Conservation (phyloP, 2,329 filamentous ascomycete species). For the Didymella segeticola region DNA sequence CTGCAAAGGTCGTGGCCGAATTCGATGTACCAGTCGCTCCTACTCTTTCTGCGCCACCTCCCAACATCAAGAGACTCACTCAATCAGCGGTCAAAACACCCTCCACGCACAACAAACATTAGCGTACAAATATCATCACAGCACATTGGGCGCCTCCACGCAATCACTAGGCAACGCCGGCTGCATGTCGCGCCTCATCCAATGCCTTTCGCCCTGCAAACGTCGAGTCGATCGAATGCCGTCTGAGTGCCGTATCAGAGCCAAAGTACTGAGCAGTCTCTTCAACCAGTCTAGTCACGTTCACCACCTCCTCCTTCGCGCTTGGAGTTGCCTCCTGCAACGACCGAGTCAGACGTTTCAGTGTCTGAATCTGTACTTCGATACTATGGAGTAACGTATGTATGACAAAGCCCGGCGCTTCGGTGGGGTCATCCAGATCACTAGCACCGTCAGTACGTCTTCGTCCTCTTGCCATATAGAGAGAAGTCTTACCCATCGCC, state of each 20-base stretch:
- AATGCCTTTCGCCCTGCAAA: conserved; percentile 29
- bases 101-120: background rate
- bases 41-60: background rate
- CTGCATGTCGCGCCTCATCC: conserved; percentile 22
- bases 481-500: background rate
- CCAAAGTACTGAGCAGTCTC: conserved; percentile 33
- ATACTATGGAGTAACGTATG: conserved; percentile 31
- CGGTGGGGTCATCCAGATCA: conserved; percentile 24
- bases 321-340: conserved; percentile 35
- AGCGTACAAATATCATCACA: background rate
- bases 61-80: background rate
- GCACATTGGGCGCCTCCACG: background rate
- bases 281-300: conserved; percentile 23
- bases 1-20: no score
- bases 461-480: background rate
- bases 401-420: conserved; percentile 29
- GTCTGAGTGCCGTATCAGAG: conserved; percentile 23
- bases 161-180: background rate
- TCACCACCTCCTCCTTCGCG: conserved; percentile 25
- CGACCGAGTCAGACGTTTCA: conserved; percentile 32
- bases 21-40: background rate
- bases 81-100: background rate
- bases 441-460: conserved; percentile 10
- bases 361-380: conserved; percentile 27
- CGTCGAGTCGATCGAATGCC: conserved; percentile 22